A percentile compares a stretch with the other conserved stretches of the same genome.
These are phyloP conservation scores for Neopestalotiopsis sp. DNA, from an alignment of 2,329 filamentous ascomycete genomes.

Conservation along the genomic window DNA sequence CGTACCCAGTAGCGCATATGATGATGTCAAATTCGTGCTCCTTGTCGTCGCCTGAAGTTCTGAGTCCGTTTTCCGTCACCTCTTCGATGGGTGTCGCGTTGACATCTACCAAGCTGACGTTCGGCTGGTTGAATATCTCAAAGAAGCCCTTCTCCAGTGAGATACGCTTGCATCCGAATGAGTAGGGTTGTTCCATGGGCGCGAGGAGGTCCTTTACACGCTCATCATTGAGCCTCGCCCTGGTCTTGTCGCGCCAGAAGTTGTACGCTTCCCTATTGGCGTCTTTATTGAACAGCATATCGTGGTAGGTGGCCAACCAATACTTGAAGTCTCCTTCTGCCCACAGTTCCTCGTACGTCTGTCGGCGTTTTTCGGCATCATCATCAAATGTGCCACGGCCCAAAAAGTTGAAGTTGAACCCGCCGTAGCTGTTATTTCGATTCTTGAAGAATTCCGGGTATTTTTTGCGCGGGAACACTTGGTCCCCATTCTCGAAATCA, in stretches of 20 bases:
- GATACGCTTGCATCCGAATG: conserved; percentile 55
- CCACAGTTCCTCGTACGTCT: conserved; percentile 43
- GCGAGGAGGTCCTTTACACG: conserved; percentile 54
- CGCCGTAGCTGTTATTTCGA: conserved; percentile 58
- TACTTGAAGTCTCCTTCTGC: conserved; percentile 55
- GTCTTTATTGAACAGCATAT: conserved; percentile 48
- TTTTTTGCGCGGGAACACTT: conserved; percentile 43
- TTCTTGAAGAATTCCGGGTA: conserved; percentile 56
- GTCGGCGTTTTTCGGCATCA: conserved; percentile 39
- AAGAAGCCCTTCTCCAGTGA: conserved; percentile 32
- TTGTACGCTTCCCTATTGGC: conserved; percentile 57
- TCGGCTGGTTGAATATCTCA: conserved; percentile 35
- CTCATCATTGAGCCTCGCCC: conserved; percentile 52
- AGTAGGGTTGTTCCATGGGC: conserved; percentile 53
- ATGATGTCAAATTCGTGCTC: conserved; percentile 35
- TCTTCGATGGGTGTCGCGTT: conserved; percentile 22
- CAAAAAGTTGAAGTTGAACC: conserved; percentile 61
- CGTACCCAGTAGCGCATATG: conserved; percentile 44
- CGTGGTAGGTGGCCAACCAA: conserved; percentile 58
- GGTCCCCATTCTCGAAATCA: conserved; percentile 31
- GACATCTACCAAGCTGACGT: conserved; percentile 36
- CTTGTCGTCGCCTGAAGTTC: conserved; percentile 26
- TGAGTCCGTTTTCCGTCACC: conserved; percentile 26
- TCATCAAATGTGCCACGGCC: conserved; percentile 61
- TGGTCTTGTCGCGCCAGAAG: conserved; percentile 57